phyloP scores from a whole-genome alignment of 2,329 filamentous ascomycete genomes.

The Fusarium abutilonis region DNA sequence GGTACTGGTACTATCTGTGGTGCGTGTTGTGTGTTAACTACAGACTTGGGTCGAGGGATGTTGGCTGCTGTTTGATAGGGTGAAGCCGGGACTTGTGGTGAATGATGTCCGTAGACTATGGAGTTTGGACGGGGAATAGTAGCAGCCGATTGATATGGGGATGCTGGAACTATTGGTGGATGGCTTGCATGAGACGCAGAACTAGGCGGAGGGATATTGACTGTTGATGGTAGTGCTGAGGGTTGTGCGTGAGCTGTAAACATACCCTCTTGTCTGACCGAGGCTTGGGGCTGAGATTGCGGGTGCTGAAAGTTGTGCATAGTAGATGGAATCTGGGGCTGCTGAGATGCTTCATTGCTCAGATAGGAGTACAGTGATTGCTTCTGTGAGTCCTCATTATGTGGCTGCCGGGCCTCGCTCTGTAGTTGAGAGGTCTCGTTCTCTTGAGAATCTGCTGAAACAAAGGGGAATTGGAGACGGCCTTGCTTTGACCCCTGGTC shows the following conservation, averaged over 20 bases:
- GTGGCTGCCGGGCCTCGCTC: no score
- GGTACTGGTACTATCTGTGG: neutral
- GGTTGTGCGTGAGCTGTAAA: neutral
- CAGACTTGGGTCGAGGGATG: neutral
- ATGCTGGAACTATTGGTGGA: neutral
- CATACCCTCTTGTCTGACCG: neutral
- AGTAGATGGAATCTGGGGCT: neutral
- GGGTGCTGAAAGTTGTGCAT: neutral
- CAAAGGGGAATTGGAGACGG: neutral
- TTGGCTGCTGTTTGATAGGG: neutral
- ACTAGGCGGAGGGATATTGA: neutral
- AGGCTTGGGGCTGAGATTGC: neutral
- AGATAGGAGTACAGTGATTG: neutral
- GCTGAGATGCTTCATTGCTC: neutral
- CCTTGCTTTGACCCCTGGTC: neutral
- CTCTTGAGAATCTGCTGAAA: neutral
- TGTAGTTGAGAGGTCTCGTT: neutral
- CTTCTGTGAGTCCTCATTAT: neutral
- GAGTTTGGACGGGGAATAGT: no score
- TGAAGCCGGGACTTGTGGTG: neutral
- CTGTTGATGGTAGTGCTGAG: neutral
- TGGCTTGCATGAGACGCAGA: neutral
- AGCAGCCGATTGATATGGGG: neutral
- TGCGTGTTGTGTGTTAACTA: neutral
- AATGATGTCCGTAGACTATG: neutral